Conservation (phyloP, 345 rosid species). For the Firmiana major region DNA sequence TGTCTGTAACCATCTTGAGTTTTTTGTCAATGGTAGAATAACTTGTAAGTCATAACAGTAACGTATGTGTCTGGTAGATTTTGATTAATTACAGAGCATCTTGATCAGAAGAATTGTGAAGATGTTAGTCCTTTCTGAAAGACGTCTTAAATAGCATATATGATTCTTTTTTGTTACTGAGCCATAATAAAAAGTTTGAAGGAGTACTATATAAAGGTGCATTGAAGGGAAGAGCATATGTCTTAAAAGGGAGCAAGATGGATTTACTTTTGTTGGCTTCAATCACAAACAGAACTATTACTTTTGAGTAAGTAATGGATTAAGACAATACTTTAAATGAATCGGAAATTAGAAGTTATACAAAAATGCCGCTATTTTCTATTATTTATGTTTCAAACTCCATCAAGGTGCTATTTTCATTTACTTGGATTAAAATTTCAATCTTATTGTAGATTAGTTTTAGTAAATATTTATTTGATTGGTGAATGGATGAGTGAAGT, state of each 20-base stretch:
- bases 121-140: background rate
- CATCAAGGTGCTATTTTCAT: background rate
- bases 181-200: background rate
- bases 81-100: background rate
- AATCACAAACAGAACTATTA: background rate
- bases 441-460: background rate
- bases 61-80: background rate
- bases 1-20: background rate
- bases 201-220: background rate
- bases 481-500: background rate
- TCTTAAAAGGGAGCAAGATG: background rate
- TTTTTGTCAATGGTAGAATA: background rate
- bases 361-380: background rate
- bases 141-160: background rate
- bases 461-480: background rate
- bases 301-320: background rate
- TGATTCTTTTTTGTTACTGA: background rate
- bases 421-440: background rate
- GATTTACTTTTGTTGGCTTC: background rate
- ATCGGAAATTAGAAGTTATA: background rate
- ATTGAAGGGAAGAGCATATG: background rate
- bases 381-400: background rate
- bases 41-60: background rate
- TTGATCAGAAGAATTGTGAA: background rate
- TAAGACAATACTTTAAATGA: background rate